Conservation (phyloP, 495 filamentous ascomycete genomes). For the Penicillium daleae region DNA sequence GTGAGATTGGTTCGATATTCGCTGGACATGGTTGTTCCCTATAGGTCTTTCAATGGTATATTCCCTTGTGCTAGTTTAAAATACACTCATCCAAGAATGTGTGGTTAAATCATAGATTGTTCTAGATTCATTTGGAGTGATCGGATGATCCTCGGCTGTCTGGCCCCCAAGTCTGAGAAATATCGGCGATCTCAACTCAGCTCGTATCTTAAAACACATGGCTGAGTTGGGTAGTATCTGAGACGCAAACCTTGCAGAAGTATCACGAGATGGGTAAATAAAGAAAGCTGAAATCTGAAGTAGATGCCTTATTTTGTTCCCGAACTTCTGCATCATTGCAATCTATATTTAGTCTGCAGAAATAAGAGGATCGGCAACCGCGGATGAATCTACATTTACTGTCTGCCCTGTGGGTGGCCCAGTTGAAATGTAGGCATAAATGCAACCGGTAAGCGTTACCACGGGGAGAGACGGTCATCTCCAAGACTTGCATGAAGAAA, state of each 20-base stretch:
- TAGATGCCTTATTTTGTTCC: not conserved
- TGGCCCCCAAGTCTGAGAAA: slow-evolving; percentile 1
- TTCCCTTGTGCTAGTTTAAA: not conserved
- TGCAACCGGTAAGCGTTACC: slow-evolving; percentile 11
- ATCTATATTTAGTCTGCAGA: slow-evolving; percentile 7
- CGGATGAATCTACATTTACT: slow-evolving; percentile 16
- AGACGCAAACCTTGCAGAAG: not conserved
- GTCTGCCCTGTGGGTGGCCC: slow-evolving; percentile 13
- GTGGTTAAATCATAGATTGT: not conserved
- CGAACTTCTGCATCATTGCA: not conserved
- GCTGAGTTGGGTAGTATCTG: slow-evolving; percentile 5
- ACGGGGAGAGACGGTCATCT: not conserved
- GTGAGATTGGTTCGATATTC: not conserved
- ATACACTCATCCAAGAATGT: not conserved
- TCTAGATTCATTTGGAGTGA: slow-evolving; percentile 5
- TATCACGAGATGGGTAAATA: not conserved
- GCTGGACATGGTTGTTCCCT: not conserved
- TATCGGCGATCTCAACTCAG: not conserved
- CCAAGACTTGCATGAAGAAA: not conserved
- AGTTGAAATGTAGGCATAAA: slow-evolving; percentile 2
- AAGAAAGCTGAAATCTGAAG: not conserved
- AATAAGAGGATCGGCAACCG: slow-evolving; percentile 16
- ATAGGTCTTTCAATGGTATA: not conserved
- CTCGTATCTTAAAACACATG: slow-evolving; percentile 8
- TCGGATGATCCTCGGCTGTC: slow-evolving; percentile 4